Conservation (phyloP, 495 filamentous ascomycete genomes). For the Parmelia sp. region DNA sequence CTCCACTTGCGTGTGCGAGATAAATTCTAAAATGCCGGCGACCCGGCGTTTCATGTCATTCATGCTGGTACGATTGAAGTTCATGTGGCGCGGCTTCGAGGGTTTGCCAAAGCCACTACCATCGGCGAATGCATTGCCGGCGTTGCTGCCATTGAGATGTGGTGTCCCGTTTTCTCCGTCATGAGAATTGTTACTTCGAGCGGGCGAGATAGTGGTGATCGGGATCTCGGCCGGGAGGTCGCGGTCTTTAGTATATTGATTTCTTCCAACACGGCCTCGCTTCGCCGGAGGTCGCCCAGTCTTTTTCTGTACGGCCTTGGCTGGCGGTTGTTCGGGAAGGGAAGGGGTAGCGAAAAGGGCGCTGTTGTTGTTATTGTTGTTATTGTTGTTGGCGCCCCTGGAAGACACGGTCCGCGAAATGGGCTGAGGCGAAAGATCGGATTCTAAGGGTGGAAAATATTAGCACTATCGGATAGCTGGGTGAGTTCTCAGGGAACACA, state of each 20-base stretch:
- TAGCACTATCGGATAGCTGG: not conserved
- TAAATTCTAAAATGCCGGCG: slow-evolving; percentile 78
- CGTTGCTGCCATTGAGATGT: slow-evolving; percentile 31
- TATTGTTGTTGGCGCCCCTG: slow-evolving; percentile 27
- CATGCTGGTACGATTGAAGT: slow-evolving; percentile 63
- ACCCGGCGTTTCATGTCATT: slow-evolving; percentile 87
- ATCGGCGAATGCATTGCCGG: slow-evolving; percentile 35
- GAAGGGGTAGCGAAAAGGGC: slow-evolving; percentile 23
- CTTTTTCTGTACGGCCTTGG: slow-evolving; percentile 55
- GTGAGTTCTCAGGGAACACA: slow-evolving; percentile 35
- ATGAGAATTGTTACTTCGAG: slow-evolving; percentile 47
- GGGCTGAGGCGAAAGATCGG: slow-evolving; percentile 54
- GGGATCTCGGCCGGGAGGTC: slow-evolving; percentile 45
- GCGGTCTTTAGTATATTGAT: slow-evolving; percentile 78
- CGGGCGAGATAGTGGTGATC: slow-evolving; percentile 47
- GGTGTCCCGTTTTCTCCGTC: slow-evolving; percentile 29
- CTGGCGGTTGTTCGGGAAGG: slow-evolving; percentile 34
- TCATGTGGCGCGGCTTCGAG: slow-evolving; percentile 53
- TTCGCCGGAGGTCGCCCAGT: slow-evolving; percentile 58
- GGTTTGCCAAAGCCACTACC: slow-evolving; percentile 44
- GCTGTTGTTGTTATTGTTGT: slow-evolving; percentile 21
- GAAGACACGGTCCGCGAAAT: slow-evolving; percentile 37
- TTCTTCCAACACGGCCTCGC: slow-evolving; percentile 67
- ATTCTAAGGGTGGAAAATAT: slow-evolving; percentile 39
- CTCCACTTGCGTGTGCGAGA: slow-evolving; percentile 84